Evolutionary conservation across 768 basidiomycete genomes (phyloP), one percentile per base, ranked within the genome.

Genomic region (Russula lepida): DNA sequence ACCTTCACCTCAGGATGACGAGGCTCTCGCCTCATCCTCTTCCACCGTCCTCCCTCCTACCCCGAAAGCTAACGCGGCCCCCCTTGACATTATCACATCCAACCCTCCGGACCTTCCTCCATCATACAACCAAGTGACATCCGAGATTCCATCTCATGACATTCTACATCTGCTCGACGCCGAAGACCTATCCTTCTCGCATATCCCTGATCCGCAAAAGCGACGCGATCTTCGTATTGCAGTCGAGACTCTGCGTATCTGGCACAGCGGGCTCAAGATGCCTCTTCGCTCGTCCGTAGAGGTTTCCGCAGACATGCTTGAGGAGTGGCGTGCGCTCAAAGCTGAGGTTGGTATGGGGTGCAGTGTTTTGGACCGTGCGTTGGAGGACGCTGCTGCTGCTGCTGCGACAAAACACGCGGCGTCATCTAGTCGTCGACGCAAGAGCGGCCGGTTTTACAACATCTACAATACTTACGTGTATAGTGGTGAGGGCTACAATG

Each of bases 291-390:
- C 78, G 5, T 46, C 78, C 25, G 54, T 71, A 2, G 80, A 79
- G 12, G 74, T 92, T 28, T 84, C 88, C 4, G 78, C 81, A 55
- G 88, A 89, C 37, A 75, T 82, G 2, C 71, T 79, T 25, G 87
- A 86, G 64, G 89, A 89, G 64, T 92, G 90, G 91, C 83, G 82
- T 64, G 79, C 84, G 7, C 74, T 92, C 56, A 89, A 92, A 72
- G 82, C 82, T 28, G 88, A 92, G 69, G 78, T 92, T 9, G 90
- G 90, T 12, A 78, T 90, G 47, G 85, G 85, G 28, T 92, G 90
- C 67, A 66, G 75, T 30, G 86, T 89, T 49, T 87, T 92, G 67
- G 89, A 92, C 70, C 82, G 85, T 71, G 73, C 86, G 54, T 75
- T 92, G 58, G 81, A 75, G 46, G 74, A 27, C 19, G 56, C 59